A percentile compares a stretch with the other conserved stretches of the same genome.
phyloP scores from a whole-genome alignment of 495 filamentous ascomycete genomes.

The Platismatia glauca region DNA sequence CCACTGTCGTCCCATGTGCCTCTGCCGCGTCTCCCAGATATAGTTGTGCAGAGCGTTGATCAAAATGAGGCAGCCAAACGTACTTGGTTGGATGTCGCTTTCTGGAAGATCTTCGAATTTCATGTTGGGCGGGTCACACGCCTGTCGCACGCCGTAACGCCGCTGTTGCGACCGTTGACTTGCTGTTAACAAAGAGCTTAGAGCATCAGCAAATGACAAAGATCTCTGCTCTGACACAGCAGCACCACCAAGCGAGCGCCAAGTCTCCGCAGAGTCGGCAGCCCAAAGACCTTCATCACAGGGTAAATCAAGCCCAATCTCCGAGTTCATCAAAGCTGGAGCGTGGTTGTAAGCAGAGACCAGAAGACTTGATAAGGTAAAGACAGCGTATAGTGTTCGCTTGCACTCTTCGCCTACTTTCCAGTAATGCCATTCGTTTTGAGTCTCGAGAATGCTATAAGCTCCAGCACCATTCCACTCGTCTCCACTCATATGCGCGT shows the following conservation, averaged over 20 bases:
- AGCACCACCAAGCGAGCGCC: slow-evolving; percentile 67
- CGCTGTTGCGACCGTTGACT: slow-evolving; percentile 63
- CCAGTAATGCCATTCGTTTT: slow-evolving; percentile 83
- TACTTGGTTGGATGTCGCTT: slow-evolving; percentile 73
- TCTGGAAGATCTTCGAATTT: slow-evolving; percentile 43
- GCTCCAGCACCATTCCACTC: slow-evolving; percentile 23
- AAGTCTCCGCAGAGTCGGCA: slow-evolving; percentile 69
- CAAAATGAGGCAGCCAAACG: slow-evolving; percentile 85
- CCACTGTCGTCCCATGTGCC: slow-evolving; percentile 85
- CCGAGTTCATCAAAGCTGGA: slow-evolving; percentile 86
- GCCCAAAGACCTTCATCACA: slow-evolving; percentile 91
- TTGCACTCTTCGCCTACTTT: slow-evolving; percentile 85
- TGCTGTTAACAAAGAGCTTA: slow-evolving; percentile 71
- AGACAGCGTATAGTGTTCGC: slow-evolving; percentile 85
- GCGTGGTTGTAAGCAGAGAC: slow-evolving; percentile 90
- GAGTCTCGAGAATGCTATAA: slow-evolving; percentile 52
- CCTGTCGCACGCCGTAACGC: slow-evolving; percentile 39
- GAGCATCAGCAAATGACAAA: slow-evolving; percentile 62
- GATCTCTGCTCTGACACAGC: slow-evolving; percentile 54
- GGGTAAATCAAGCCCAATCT: slow-evolving; percentile 82
- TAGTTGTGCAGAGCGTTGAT: slow-evolving; percentile 97
- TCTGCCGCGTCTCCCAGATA: slow-evolving; percentile 93
- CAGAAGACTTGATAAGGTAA: slow-evolving; percentile 80
- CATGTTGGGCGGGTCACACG: slow-evolving; percentile 36
- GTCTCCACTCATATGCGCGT: slow-evolving; percentile 21